Percentiles rank a stretch among this genome's conserved stretches.
These are phyloP conservation scores for Cercospora sp. DNA, from an alignment of 2,329 filamentous ascomycete species.

Conservation along the genomic window DNA sequence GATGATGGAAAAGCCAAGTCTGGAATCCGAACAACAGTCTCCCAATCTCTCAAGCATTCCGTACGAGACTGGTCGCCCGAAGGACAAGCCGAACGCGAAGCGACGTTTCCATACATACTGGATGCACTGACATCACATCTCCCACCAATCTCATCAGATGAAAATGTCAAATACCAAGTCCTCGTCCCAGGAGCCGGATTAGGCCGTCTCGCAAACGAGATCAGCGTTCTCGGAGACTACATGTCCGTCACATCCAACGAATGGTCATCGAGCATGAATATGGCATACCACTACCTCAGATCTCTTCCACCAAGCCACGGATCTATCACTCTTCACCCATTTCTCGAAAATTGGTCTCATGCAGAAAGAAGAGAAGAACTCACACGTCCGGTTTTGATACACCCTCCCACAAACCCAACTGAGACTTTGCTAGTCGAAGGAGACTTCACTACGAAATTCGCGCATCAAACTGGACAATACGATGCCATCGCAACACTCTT, in stretches of 20 bases:
- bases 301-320: slow-evolving; percentile 59
- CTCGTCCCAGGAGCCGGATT: slow-evolving; percentile 84
- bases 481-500: slow-evolving; percentile 84
- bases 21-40: slow-evolving; percentile 31
- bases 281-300: slow-evolving; percentile 72
- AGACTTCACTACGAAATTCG: slow-evolving; percentile 57
- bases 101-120: slow-evolving; percentile 67
- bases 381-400: slow-evolving; percentile 26
- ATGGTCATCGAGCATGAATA: slow-evolving; percentile 87
- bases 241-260: slow-evolving; percentile 73
- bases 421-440: slow-evolving; percentile 20
- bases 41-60: slow-evolving; percentile 85
- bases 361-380: slow-evolving; percentile 54
- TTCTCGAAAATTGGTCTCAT: slow-evolving; percentile 68
- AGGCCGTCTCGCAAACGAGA: slow-evolving; percentile 79
- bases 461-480: slow-evolving; percentile 13
- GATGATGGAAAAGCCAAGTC: slow-evolving; percentile 59
- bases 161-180: slow-evolving; percentile 51
- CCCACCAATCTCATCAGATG: slow-evolving; percentile 7
- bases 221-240: slow-evolving; percentile 67
- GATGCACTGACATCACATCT: slow-evolving; percentile 40
- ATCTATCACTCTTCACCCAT: slow-evolving; percentile 76
- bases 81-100: slow-evolving; percentile 69
- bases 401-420: slow-evolving; percentile 2
- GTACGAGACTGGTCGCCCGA: slow-evolving; percentile 88